phyloP scores from a whole-genome alignment of 352 stramenopile genomes.

The Aphanomyces astaci region DNA sequence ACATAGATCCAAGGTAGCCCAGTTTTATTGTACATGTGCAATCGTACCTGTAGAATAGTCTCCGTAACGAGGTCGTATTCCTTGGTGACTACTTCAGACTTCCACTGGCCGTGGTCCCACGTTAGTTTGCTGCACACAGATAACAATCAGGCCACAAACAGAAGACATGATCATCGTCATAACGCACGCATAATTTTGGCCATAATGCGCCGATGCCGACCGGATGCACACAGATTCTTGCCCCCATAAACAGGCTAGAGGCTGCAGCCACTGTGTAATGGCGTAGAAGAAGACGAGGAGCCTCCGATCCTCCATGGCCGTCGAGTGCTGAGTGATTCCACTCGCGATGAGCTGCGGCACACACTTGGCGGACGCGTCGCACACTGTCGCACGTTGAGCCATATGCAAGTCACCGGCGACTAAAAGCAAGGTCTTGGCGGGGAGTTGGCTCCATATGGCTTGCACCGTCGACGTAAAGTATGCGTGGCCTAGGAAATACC shows the following conservation, averaged over 20 bases:
- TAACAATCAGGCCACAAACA: background rate
- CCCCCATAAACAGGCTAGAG: conserved; percentile 15
- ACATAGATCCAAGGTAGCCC: background rate
- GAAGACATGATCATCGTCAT: background rate
- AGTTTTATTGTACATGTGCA: background rate
- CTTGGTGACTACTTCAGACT: conserved; percentile 2
- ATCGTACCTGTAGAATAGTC: background rate
- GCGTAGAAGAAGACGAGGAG: conserved; percentile 49
- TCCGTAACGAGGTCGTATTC: background rate
- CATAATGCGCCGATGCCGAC: conserved; percentile 40
- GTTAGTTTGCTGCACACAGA: background rate
- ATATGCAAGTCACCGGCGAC: conserved; percentile 61
- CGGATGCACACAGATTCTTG: conserved; percentile 32
- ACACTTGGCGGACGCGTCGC: conserved; percentile 27
- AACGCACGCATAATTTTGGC: conserved; percentile 60
- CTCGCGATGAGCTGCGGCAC: conserved; percentile 63
- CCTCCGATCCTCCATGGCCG: conserved; percentile 43
- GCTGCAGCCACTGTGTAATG: conserved; percentile 34
- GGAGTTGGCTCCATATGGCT: conserved; percentile 22
- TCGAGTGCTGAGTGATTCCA: conserved; percentile 50
- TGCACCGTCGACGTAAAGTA: conserved; percentile 34
- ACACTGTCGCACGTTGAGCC: conserved; percentile 44
- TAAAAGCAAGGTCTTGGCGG: conserved; percentile 31
- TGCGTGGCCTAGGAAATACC: conserved; percentile 30
- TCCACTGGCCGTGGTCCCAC: background rate